Conservation (phyloP, 106 monocot species). For the Xerophyta viscosa region DNA sequence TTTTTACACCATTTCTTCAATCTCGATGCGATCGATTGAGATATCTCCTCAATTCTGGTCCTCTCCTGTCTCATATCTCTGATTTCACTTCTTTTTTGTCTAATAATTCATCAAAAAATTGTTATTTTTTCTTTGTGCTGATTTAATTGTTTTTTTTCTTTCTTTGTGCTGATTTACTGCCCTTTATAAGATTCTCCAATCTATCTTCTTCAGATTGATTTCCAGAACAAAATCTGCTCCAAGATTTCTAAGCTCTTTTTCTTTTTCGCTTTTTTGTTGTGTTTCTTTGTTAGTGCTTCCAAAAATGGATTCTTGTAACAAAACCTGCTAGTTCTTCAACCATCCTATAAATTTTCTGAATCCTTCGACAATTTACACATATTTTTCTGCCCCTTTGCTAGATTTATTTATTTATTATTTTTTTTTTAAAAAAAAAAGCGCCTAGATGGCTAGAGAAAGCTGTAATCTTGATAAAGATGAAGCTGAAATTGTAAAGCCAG, state of each 20-base stretch:
- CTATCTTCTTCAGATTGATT: too few relatives aligned
- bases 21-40: not conserved
- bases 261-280: too few relatives aligned
- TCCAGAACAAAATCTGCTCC: too few relatives aligned
- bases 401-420: not conserved
- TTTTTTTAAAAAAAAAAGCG: not conserved
- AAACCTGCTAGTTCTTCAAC: too few relatives aligned
- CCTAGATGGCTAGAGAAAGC: not conserved
- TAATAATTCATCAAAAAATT: not conserved
- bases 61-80: not conserved
- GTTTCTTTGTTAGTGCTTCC: too few relatives aligned
- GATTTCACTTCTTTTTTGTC: not conserved
- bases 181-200: too few relatives aligned
- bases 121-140: not conserved
- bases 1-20: not conserved
- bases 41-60: not conserved
- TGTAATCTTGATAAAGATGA: conserved; percentile 4
- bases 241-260: too few relatives aligned
- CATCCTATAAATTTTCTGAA: too few relatives aligned
- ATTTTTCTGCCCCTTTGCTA: not conserved
- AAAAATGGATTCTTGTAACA: too few relatives aligned
- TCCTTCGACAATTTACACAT: not conserved
- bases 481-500: not conserved
- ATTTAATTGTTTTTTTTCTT: too few relatives aligned
- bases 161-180: too few relatives aligned